Percentiles rank a stretch among this genome's conserved stretches.
Evolutionary conservation across 2,329 filamentous ascomycete genomes (phyloP).

Genomic region (Ceratocystis cacaofunesta): DNA sequence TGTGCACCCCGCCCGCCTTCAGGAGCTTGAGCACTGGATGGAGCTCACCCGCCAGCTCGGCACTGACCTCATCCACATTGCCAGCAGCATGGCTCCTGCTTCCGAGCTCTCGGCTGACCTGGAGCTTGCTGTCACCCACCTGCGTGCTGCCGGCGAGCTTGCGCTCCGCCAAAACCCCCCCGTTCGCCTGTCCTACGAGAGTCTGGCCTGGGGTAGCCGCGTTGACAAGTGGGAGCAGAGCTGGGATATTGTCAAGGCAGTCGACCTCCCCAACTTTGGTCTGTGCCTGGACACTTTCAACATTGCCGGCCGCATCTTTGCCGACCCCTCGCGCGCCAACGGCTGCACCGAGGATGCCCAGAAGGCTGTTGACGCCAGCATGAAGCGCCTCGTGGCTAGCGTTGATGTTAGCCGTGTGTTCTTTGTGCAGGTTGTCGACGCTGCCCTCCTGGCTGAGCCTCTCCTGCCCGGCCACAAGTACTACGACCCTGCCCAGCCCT

Average conservation of each 20-base stretch:
- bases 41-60: constrained; percentile 44
- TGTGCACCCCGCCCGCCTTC: constrained; percentile 41
- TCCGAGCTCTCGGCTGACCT: constrained; percentile 30
- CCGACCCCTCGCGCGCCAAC: constrained; percentile 43
- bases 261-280: constrained; percentile 58
- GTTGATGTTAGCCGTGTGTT: constrained; percentile 54
- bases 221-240: constrained; percentile 56
- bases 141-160: constrained; percentile 51
- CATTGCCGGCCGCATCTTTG: constrained; percentile 55
- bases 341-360: constrained; percentile 42
- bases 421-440: constrained; percentile 65
- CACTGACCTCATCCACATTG: constrained; percentile 61
- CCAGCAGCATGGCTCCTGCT: constrained; percentile 50
- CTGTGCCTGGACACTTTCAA: constrained; percentile 69
- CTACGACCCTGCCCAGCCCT: constrained; percentile 25
- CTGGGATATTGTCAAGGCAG: constrained; percentile 51
- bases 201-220: constrained; percentile 55
- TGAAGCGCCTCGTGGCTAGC: constrained; percentile 37
- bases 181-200: constrained; percentile 60
- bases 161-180: constrained; percentile 40
- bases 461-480: constrained; percentile 32
- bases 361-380: constrained; percentile 36
- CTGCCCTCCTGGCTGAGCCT: constrained; percentile 44
- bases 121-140: constrained; percentile 44
- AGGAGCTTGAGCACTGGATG: constrained; percentile 57